Conservation (phyloP, 805 yeast species). For the Saturnispora mendoncae region DNA sequence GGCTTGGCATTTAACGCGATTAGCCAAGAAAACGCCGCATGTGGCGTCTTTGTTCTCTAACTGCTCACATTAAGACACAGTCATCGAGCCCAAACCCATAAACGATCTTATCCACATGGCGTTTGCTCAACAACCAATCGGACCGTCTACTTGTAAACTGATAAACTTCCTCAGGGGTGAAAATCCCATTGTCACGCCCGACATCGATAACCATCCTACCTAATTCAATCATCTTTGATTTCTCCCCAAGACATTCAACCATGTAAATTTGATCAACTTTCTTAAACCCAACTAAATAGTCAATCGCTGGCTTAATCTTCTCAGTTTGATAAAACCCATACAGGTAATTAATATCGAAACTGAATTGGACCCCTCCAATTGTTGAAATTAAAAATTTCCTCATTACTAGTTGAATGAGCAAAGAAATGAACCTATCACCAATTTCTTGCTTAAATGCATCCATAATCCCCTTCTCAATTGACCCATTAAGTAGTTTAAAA, state of each 20-base stretch:
- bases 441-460: constrained; percentile 94
- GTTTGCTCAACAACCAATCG: constrained; percentile 74
- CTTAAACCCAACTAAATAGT: constrained; percentile 71
- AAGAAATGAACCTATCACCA: constrained; percentile 74
- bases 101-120: constrained; percentile 87
- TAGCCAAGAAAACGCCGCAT: not conserved
- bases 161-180: constrained; percentile 88
- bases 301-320: constrained; percentile 59
- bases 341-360: constrained; percentile 72
- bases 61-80: constrained; percentile 33
- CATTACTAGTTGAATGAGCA: constrained; percentile 69
- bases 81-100: constrained; percentile 82
- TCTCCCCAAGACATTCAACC: constrained; percentile 45
- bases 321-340: constrained; percentile 61
- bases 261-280: constrained; percentile 79
- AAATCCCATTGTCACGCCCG: constrained; percentile 78
- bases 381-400: constrained; percentile 59
- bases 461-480: constrained; percentile 79
- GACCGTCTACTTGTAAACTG: constrained; percentile 81
- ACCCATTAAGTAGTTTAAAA: constrained; percentile 61
- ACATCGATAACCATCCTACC: constrained; percentile 79
- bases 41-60: not conserved
- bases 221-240: constrained; percentile 34
- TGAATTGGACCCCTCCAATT: constrained; percentile 74
- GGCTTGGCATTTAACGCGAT: no score